These are phyloP conservation scores for Ilyonectria destructans DNA, from an alignment of 2,329 filamentous ascomycete species.

Conservation along the genomic window DNA sequence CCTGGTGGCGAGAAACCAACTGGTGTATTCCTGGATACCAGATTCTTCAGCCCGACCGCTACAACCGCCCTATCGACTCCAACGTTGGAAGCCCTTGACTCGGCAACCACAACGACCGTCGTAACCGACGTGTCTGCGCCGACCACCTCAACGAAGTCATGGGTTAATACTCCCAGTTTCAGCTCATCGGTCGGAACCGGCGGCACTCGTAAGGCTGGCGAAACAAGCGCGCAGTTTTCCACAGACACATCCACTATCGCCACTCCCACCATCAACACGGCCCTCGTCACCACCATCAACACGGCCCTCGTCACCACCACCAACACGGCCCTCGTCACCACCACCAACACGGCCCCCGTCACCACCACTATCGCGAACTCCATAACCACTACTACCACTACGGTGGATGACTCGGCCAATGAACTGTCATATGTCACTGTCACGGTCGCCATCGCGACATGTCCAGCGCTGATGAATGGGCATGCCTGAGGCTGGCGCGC, in stretches of 20 bases:
- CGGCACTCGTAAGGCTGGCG: background rate
- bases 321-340: no score
- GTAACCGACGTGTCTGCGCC: background rate
- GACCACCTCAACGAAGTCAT: background rate
- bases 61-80: background rate
- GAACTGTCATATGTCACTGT: background rate
- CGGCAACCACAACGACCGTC: background rate
- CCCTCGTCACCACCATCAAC: background rate
- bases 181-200: background rate
- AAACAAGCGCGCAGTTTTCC: background rate
- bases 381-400: background rate
- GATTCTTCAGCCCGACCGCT: background rate
- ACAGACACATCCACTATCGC: background rate
- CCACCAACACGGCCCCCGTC: background rate
- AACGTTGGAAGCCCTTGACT: background rate
- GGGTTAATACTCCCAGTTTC: background rate
- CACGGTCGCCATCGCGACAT: background rate
- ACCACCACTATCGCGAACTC: background rate
- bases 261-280: background rate
- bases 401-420: background rate
- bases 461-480: background rate
- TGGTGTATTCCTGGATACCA: conserved; percentile 1
- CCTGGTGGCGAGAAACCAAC: background rate
- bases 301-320: background rate
- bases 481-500: background rate